Evolutionary conservation across 2,329 filamentous ascomycete species (phyloP).

Genomic region (Fusarium pseudocircinatum): DNA sequence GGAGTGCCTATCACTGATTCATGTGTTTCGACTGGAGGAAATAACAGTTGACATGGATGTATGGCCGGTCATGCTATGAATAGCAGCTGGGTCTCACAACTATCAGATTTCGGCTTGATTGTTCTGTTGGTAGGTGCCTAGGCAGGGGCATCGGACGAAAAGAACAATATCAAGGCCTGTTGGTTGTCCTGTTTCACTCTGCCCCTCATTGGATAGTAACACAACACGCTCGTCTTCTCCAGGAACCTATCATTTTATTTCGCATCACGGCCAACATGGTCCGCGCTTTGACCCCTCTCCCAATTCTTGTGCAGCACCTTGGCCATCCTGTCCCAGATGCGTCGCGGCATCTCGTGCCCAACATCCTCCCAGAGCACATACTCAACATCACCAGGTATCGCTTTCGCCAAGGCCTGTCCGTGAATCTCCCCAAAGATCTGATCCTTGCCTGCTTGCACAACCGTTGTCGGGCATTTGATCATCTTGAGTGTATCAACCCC

Average conservation of each 20-base stretch:
- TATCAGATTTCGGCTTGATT: not conserved
- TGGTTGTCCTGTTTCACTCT: not conserved
- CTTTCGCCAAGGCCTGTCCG: conserved; percentile 39
- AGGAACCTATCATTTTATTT: not conserved
- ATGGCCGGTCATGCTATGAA: not conserved
- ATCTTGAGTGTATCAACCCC: conserved; percentile 33
- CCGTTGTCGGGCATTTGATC: conserved; percentile 41
- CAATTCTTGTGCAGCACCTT: conserved; percentile 6
- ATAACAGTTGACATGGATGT: not conserved
- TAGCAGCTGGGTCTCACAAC: not conserved
- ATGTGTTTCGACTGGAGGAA: not conserved
- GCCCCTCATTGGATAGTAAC: not conserved
- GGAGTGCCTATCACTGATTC: not conserved
- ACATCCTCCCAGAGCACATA: conserved; percentile 39
- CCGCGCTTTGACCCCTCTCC: not conserved
- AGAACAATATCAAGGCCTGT: not conserved
- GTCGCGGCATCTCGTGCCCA: conserved; percentile 33
- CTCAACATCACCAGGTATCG: conserved; percentile 26
- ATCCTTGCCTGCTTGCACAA: conserved; percentile 44
- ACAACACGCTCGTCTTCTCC: not conserved
- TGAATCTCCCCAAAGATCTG: conserved; percentile 43
- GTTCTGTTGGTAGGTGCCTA: not conserved
- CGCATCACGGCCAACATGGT: not conserved
- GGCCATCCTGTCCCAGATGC: conserved; percentile 17
- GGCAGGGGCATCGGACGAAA: not conserved